Conservation (phyloP, 2,329 filamentous ascomycete species). For the Xylariaceae sp. region DNA sequence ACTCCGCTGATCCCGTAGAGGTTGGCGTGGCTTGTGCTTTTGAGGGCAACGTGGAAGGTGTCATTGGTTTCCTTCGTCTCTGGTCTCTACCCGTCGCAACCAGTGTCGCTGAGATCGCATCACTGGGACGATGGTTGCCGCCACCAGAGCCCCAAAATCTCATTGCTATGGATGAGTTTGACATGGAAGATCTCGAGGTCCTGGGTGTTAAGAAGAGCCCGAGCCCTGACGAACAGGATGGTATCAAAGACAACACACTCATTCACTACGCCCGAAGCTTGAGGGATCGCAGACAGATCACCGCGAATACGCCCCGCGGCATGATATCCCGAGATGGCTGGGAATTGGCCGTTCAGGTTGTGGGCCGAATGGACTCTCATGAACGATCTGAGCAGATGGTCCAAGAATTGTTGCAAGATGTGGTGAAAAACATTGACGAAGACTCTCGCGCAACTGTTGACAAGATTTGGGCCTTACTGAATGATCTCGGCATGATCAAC, state of each 20-base stretch:
- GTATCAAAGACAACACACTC: slow-evolving; percentile 76
- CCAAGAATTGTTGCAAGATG: slow-evolving; percentile 63
- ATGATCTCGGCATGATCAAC: slow-evolving; percentile 70
- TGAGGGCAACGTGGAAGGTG: slow-evolving; percentile 75
- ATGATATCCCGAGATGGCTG: slow-evolving; percentile 64
- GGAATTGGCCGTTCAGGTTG: slow-evolving; percentile 81
- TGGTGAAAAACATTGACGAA: slow-evolving; percentile 59
- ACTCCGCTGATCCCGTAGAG: slow-evolving; percentile 71
- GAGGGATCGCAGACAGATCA: slow-evolving; percentile 51
- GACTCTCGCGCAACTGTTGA: slow-evolving; percentile 71
- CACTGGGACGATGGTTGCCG: slow-evolving; percentile 78
- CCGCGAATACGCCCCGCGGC: slow-evolving; percentile 28
- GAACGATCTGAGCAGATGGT: slow-evolving; percentile 70
- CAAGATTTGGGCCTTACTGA: slow-evolving; percentile 74
- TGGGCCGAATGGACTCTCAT: slow-evolving; percentile 75
- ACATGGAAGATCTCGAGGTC: slow-evolving; percentile 80
- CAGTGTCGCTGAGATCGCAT: slow-evolving; percentile 77
- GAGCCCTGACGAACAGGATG: slow-evolving; percentile 55
- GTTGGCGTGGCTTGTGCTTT: slow-evolving; percentile 78
- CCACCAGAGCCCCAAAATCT: slow-evolving; percentile 50
- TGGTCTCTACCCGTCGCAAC: slow-evolving; percentile 80
- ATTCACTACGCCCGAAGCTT: slow-evolving; percentile 70
- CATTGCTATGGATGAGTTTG: slow-evolving; percentile 62
- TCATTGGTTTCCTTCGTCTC: slow-evolving; percentile 67
- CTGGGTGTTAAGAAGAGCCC: slow-evolving; percentile 59